phyloP scores from a whole-genome alignment of 1,139 yeast genomes.

The Saccharomyces hybrid region DNA sequence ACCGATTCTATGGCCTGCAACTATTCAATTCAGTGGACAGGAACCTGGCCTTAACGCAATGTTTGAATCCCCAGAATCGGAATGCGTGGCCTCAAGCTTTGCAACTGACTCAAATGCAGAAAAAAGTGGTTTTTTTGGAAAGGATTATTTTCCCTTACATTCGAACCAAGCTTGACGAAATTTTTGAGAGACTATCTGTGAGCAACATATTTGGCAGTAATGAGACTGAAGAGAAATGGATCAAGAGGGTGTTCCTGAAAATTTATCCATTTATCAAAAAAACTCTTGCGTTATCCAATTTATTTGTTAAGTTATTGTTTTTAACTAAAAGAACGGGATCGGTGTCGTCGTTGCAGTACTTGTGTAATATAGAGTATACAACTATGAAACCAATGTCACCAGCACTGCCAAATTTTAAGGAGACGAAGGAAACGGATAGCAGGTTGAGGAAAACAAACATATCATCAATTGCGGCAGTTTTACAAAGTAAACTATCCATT shows the following conservation, averaged over 20 bases:
- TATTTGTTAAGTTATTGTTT: constrained; percentile 58
- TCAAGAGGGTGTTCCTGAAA: constrained; percentile 53
- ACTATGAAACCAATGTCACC: constrained; percentile 38
- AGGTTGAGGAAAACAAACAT: constrained; percentile 49
- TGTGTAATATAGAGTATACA: constrained; percentile 61
- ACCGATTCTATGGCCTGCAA: constrained; percentile 85
- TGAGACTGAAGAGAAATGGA: constrained; percentile 14
- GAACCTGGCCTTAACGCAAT: constrained; percentile 21
- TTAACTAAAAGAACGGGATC: constrained; percentile 62
- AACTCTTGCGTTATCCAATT: constrained; percentile 41
- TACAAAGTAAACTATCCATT: constrained; percentile 37
- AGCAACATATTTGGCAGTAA: constrained; percentile 46
- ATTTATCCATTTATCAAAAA: constrained; percentile 56
- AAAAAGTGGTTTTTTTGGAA: constrained; percentile 50
- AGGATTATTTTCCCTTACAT: constrained; percentile 64
- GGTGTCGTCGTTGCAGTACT: constrained; percentile 54
- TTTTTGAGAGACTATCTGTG: constrained; percentile 60
- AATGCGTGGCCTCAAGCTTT: constrained; percentile 27
- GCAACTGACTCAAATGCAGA: constrained; percentile 48
- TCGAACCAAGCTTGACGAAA: constrained; percentile 57
- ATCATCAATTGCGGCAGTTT: constrained; percentile 32
- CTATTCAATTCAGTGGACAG: constrained; percentile 42
- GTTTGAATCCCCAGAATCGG: constrained; percentile 6
- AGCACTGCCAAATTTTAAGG: constrained; percentile 29
- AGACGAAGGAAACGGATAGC: constrained; percentile 40